Evolutionary conservation across 2,329 filamentous ascomycete genomes (phyloP).

Genomic region (Celoporthe dispersa): DNA sequence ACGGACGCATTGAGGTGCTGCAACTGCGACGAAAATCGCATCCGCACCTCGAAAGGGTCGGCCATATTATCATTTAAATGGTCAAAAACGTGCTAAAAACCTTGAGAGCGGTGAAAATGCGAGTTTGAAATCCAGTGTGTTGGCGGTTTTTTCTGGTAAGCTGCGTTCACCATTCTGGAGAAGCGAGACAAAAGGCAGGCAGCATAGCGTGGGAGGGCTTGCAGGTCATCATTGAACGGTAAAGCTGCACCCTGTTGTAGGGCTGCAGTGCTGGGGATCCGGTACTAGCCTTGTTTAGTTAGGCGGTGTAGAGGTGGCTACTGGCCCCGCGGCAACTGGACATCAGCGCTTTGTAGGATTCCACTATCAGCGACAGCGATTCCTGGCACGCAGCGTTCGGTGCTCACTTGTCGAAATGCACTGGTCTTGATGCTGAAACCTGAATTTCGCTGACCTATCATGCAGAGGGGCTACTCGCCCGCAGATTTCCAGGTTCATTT

Average conservation of each 20-base stretch:
- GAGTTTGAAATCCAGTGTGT: not conserved
- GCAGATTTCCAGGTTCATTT: not conserved
- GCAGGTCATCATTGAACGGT: not conserved
- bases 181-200: not conserved
- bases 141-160: not conserved
- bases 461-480: not conserved
- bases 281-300: slow-evolving; percentile 9
- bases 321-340: not conserved
- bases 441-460: not conserved
- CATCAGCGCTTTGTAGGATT: not conserved
- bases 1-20: slow-evolving; percentile 91
- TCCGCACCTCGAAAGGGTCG: slow-evolving; percentile 97
- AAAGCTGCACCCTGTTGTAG: not conserved
- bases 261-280: not conserved
- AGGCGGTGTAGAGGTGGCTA: slow-evolving; percentile 12
- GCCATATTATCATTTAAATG: slow-evolving; percentile 47
- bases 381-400: not conserved
- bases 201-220: not conserved
- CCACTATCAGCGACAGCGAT: not conserved
- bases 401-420: not conserved
- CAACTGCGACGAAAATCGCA: slow-evolving; percentile 91
- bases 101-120: not conserved
- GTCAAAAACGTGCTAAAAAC: not conserved
- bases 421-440: not conserved
- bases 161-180: not conserved